Conservation (phyloP, 441 rosid genomes). For the Metrosideros polymorpha region DNA sequence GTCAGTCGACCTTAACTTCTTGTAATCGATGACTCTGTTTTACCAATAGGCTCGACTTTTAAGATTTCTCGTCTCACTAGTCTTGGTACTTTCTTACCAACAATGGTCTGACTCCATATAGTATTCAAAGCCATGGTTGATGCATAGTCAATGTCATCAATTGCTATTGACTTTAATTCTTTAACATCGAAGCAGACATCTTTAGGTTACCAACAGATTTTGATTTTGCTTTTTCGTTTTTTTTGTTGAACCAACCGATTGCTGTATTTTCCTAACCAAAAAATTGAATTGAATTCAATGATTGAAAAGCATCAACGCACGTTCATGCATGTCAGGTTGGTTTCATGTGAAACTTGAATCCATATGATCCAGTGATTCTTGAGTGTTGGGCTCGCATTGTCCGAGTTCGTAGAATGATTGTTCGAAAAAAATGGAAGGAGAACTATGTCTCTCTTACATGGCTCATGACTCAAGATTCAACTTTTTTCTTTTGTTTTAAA, state of each 20-base stretch:
- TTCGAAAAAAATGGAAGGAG: not conserved
- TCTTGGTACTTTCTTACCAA: not conserved
- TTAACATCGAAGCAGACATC: not conserved
- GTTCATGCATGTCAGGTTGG: not conserved
- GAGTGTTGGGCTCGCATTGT: not conserved
- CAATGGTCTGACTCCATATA: not conserved
- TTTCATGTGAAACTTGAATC: not conserved
- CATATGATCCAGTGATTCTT: not conserved
- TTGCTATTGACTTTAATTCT: not conserved
- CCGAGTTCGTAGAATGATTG: not conserved
- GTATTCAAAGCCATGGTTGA: not conserved
- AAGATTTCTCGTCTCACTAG: no score
- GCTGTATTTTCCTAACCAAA: not conserved
- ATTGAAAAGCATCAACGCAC: not conserved
- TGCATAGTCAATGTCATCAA: not conserved
- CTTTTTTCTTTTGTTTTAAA: not conserved
- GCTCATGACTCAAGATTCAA: not conserved
- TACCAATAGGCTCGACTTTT: not conserved
- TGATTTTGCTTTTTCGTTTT: not conserved
- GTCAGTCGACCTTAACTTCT: not conserved
- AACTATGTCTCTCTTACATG: not conserved
- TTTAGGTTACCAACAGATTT: not conserved
- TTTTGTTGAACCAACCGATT: not conserved
- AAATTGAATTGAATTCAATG: not conserved
- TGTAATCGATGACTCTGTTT: not conserved